These are phyloP conservation scores for Sporothrix curviconia DNA, from an alignment of 2,329 filamentous ascomycete species.

Conservation along the genomic window DNA sequence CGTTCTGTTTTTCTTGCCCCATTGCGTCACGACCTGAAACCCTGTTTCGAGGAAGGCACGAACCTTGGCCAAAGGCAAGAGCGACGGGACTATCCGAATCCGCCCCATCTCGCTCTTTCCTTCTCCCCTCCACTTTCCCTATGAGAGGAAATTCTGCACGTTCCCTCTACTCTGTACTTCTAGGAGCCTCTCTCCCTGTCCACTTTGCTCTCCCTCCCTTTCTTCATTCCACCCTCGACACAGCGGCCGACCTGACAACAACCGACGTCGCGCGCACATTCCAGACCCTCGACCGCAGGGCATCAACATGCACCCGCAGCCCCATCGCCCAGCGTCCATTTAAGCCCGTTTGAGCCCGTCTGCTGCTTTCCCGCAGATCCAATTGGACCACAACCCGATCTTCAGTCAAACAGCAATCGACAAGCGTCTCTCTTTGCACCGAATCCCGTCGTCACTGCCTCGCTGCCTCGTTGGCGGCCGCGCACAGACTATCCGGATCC, in stretches of 20 bases:
- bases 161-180: not conserved
- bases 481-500: not conserved
- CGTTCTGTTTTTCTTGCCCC: not conserved
- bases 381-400: not conserved
- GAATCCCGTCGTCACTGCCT: not conserved
- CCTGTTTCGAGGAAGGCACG: constrained; percentile 13
- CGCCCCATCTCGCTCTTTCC: not conserved
- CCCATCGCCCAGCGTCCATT: constrained; percentile 1
- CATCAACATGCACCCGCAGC: constrained; percentile 10
- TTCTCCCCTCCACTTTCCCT: not conserved
- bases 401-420: not conserved
- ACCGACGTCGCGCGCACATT: constrained; percentile 2
- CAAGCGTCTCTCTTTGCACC: not conserved
- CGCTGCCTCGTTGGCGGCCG: too few species aligned
- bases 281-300: not conserved
- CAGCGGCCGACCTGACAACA: not conserved
- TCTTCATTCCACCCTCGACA: not conserved
- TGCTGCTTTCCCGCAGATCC: not conserved
- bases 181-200: not conserved
- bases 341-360: too few species aligned
- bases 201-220: not conserved
- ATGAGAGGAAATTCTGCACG: not conserved
- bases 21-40: constrained; percentile 18
- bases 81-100: not conserved
- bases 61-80: too few species aligned